Evolutionary conservation across 1,139 yeast species (phyloP).

Genomic region (Geotrichum candidum): DNA sequence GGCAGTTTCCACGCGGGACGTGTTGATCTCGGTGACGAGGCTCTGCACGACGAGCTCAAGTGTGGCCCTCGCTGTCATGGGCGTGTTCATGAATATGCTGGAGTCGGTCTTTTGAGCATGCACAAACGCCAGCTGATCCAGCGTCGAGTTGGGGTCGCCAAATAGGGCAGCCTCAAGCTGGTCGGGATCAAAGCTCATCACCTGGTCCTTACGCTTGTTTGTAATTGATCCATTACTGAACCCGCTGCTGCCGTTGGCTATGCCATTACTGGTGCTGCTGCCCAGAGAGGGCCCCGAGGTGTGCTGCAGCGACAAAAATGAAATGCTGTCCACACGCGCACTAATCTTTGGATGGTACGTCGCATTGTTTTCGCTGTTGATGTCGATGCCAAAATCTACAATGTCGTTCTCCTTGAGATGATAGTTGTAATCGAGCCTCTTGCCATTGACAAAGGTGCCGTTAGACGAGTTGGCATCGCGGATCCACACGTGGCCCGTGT

Average conservation of each 20-base stretch:
- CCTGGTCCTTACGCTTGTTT: background rate
- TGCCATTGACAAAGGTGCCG: slow-evolving; percentile 86
- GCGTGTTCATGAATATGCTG: slow-evolving; percentile 59
- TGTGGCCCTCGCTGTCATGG: slow-evolving; percentile 49
- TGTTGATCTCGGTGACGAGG: slow-evolving; percentile 43
- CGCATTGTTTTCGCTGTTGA: slow-evolving; percentile 48
- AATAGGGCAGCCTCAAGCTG: slow-evolving; percentile 60
- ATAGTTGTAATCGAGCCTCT: slow-evolving; percentile 55
- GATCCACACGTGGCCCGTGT: slow-evolving; percentile 62
- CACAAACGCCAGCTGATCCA: slow-evolving; percentile 57
- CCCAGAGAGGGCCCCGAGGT: background rate
- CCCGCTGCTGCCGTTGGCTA: background rate
- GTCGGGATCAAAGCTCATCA: background rate
- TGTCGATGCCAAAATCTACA: slow-evolving; percentile 86
- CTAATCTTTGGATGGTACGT: slow-evolving; percentile 78
- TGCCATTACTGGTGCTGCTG: background rate
- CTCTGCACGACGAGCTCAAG: slow-evolving; percentile 45
- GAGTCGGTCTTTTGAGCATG: slow-evolving; percentile 49
- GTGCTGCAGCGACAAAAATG: slow-evolving; percentile 45
- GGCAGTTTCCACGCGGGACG: slow-evolving; percentile 41
- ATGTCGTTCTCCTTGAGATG: slow-evolving; percentile 60
- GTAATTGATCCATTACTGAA: background rate
- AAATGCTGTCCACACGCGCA: slow-evolving; percentile 68
- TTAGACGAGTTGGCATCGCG: slow-evolving; percentile 87
- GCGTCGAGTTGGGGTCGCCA: slow-evolving; percentile 61